Evolutionary conservation across 495 filamentous ascomycete genomes (phyloP), one percentile per base, ranked within the genome.

Genomic region (Neurospora sp.): DNA sequence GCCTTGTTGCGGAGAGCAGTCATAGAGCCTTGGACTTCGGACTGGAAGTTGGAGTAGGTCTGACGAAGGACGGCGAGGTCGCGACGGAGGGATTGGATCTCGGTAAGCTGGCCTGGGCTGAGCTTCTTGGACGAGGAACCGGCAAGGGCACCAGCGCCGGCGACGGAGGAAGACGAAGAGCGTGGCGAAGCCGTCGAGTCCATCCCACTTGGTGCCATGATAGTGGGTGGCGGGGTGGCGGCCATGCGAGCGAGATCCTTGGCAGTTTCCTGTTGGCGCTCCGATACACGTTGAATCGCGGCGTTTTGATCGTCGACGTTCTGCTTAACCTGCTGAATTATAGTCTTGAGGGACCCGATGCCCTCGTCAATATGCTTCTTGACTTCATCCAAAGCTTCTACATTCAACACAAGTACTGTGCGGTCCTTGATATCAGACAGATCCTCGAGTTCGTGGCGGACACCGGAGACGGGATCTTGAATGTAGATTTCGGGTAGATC

Each of bases 401-500:
- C 88, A 78, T 99, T 99, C 70, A 99, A 85, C 7, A 94, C 96
- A 18, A 99, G 86, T 0, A 99, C 96, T 4, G 93, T 93, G 37
- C 94, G 89, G 79, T 99, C 95, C 81, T 96, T 98, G 72, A 99
- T 92, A 77, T 99, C 96, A n/a, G 82, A 88, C 35, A 98, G 83
- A 80, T 98, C 96, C 79, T 99, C 96, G 42, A 99, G 83, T 79
- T 98, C 96, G 79, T 99, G 93, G 27, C 96, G 92, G 35, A 98
- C 92, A 5, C 96, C 96, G 10, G 94, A 97, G 12, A 97, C 87
- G 7, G 95, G 90, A 80, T 99, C 96, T 81, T 99, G 96, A 46
- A 99, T 94, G 80, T 98, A 97, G 39, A 99, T 97, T 76, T 98
- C 96, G 0, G 96, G 96, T 39, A 99, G 84, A 77, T 99, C 96